phyloP scores from a whole-genome alignment of 78 protist genomes.

The Paulinella micropora region DNA sequence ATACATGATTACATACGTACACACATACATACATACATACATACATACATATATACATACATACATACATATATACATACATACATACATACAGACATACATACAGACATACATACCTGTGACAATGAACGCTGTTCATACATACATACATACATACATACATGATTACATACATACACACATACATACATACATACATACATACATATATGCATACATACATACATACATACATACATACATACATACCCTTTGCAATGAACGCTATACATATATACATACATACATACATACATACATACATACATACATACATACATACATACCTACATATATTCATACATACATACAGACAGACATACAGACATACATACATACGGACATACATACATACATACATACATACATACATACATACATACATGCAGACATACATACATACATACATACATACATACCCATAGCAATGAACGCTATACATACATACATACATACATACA shows the following conservation, averaged over 20 bases:
- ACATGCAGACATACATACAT: neutral
- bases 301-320: no score
- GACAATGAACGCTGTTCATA: neutral
- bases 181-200: neutral
- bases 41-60: no score
- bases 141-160: neutral
- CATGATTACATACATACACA: neutral
- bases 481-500: neutral
- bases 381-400: neutral
- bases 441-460: neutral
- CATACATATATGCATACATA: no score
- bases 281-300: no score
- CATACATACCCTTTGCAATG: no score
- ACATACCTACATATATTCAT: no score
- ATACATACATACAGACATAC: no score
- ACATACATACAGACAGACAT: neutral
- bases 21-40: no score
- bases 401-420: neutral
- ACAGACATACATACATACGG: neutral
- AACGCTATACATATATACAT: no score
- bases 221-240: no score
- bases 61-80: no score
- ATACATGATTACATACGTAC: no score
- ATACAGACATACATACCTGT: neutral
- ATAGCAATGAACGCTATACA: neutral